Evolutionary conservation across 2,329 filamentous ascomycete species (phyloP), one percentile per base, ranked within the genome.

Genomic region (Colletotrichum incanum): DNA sequence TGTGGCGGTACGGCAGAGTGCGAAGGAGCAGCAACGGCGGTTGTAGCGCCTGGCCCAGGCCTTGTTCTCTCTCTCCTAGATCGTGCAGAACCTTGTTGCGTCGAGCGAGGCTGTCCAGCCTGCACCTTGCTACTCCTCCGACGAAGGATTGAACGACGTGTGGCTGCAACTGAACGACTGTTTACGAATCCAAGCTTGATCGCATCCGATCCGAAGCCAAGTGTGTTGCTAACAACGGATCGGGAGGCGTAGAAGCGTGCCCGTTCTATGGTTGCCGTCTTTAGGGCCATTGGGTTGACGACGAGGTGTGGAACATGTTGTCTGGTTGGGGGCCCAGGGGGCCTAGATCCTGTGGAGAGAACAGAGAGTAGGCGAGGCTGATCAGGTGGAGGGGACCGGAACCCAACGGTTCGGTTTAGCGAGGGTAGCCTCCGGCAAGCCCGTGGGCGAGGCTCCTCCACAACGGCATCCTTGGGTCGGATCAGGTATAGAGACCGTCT

Each of bases 391-490:
- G 41, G 23, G 18, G 26, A 49, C 26, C 45, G n/a, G 31, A 26
- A 26, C 14, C 60, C 60, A 39, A 45, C n/a, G 41, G 43, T 71
- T 59, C 55, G 31, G 64, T 50, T 62, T 45, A 49, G 39, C 45
- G n/a, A n/a, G 45, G 26, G n/a, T 39, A 34, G 41, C 26, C 37
- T 26, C 37, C 34, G 56, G 49, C 34, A 50, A 62, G 34, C 37
- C 62, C 54, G 23, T 34, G 31, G 28, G 28, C 54, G 41, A 37
- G 26, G n/a, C 0, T 28, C 23, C 20, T 45, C 34, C 28, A 39
- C 31, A 71, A 62, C 64, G 34, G 64, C 23, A 23, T 8, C 26
- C 18, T 43, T 23, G 8, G 20, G 34, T 58, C 41, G 56, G 64
- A 67, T 56, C 26, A 34, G 60, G 47, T n/a, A 31, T 60, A 55